phyloP scores from a whole-genome alignment of 2,329 filamentous ascomycete genomes.

The Claviceps maximensis region DNA sequence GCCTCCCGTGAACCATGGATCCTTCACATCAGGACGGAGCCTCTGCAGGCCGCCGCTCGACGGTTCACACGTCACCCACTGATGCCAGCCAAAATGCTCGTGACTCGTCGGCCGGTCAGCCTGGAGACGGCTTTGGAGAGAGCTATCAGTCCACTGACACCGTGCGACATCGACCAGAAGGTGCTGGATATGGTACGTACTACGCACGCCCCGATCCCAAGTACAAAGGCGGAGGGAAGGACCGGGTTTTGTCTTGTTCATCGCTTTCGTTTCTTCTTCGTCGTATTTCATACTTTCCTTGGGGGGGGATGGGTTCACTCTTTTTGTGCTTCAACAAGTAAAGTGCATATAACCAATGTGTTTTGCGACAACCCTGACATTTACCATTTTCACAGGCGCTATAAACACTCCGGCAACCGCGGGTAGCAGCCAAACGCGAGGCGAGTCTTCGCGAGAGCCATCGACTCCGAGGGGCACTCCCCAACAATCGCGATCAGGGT shows the following conservation, averaged over 20 bases:
- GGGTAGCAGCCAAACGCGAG: constrained; percentile 19
- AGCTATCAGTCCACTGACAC: constrained; percentile 48
- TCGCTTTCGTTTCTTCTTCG: background rate
- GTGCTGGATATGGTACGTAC: constrained; percentile 36
- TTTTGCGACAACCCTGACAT: background rate
- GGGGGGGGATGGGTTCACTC: too few relatives aligned
- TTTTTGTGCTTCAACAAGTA: background rate
- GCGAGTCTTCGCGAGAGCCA: constrained; percentile 25
- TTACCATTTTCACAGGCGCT: constrained; percentile 5
- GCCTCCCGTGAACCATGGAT: constrained; percentile 28
- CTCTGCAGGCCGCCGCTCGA: constrained; percentile 23
- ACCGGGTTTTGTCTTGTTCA: background rate
- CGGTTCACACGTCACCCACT: constrained; percentile 32
- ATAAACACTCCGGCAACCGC: constrained; percentile 9
- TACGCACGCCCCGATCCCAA: background rate
- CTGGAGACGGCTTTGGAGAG: constrained; percentile 35
- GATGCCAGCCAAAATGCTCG: constrained; percentile 31
- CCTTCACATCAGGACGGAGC: constrained; percentile 20
- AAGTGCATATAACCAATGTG: background rate
- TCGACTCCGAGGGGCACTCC: constrained; percentile 18
- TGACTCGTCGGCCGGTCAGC: constrained; percentile 21
- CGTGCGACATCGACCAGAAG: constrained; percentile 43
- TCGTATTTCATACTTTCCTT: background rate
- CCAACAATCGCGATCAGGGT: constrained; percentile 24
- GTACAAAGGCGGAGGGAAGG: background rate